These are phyloP conservation scores for Spathaspora sp. DNA, from an alignment of 805 yeast genomes.

Conservation along the genomic window DNA sequence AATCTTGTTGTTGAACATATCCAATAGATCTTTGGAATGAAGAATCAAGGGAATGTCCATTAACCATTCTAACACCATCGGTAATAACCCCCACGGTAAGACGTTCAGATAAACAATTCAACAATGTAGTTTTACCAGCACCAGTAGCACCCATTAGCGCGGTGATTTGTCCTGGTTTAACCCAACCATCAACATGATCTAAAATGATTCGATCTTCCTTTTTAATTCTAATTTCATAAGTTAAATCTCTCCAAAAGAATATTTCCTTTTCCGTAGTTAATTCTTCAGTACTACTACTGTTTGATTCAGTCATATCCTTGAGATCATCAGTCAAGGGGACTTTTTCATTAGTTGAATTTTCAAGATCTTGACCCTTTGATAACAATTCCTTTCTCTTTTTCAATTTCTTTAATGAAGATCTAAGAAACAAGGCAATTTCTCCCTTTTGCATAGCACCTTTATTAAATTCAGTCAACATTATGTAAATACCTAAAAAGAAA, in stretches of 20 bases:
- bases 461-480: constrained; percentile 29
- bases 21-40: constrained; percentile 76
- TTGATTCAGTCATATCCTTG: constrained; percentile 13
- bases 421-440: constrained; percentile 27
- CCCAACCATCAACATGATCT: constrained; percentile 54
- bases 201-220: constrained; percentile 33
- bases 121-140: constrained; percentile 77
- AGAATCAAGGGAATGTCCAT: constrained; percentile 56
- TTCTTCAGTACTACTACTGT: constrained; percentile 6
- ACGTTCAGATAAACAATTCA: constrained; percentile 68
- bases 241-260: constrained; percentile 35
- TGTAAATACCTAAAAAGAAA: constrained; percentile 36
- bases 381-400: constrained; percentile 18
- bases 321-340: constrained; percentile 21
- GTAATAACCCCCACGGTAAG: constrained; percentile 1
- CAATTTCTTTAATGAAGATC: constrained; percentile 24
- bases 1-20: constrained; percentile 76
- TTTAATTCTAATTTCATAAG: constrained; percentile 31
- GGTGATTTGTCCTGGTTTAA: constrained; percentile 76
- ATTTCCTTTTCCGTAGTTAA: neutral
- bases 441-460: constrained; percentile 44
- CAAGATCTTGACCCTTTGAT: constrained; percentile 11
- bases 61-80: constrained; percentile 58
- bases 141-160: constrained; percentile 85
- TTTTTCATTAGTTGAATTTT: constrained; percentile 19